Conservation (phyloP, 306 rosid genomes). For the Biancaea sappan region DNA sequence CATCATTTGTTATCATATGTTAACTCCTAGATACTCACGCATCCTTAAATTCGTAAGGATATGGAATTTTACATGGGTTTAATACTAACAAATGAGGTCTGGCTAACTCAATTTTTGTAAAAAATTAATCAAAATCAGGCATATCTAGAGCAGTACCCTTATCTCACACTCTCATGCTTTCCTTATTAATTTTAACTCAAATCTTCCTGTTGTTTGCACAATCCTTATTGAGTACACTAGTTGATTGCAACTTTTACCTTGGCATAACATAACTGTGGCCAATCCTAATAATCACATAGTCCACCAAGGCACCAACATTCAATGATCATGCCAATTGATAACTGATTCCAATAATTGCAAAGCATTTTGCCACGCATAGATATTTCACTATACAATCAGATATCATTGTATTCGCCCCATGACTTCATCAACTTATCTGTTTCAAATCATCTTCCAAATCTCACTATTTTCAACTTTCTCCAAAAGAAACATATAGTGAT, state of each 20-base stretch:
- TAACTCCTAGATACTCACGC: not conserved
- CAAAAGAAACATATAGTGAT: not conserved
- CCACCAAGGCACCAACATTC: not conserved
- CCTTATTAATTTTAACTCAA: not conserved
- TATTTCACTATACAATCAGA: not conserved
- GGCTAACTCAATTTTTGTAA: not conserved
- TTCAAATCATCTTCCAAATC: constrained; percentile 1
- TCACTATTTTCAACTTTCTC: not conserved
- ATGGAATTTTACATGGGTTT: not conserved
- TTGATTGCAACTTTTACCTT: not conserved
- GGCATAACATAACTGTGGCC: not conserved
- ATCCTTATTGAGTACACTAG: not conserved
- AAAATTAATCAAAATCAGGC: constrained; percentile 16
- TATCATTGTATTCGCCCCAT: not conserved
- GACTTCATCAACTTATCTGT: not conserved
- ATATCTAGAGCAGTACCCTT: not conserved
- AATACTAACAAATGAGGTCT: constrained; percentile 21
- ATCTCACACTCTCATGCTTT: not conserved
- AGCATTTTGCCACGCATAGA: not conserved
- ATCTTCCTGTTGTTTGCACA: not conserved
- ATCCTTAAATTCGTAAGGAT: not conserved
- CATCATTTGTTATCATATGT: constrained; percentile 16
- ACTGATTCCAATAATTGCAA: not conserved
- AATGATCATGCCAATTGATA: not conserved
- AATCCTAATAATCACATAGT: not conserved